Base-by-base conservation (phyloP, 305 asterid species). In the Ilex paraguariensis region DNA sequence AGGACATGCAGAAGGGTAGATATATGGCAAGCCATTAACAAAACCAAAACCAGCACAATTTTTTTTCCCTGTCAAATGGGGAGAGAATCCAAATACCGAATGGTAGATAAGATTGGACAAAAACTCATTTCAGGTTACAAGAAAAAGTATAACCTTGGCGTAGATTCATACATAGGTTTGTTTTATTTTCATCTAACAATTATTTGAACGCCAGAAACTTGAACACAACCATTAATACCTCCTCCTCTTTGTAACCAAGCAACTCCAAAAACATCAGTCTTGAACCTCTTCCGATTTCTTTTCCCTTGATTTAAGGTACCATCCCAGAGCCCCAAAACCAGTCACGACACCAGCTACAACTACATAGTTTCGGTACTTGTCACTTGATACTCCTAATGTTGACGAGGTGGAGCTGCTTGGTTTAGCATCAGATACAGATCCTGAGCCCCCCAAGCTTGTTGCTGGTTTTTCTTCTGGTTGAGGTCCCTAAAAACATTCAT, bases 341-440 rank as follows among this genome's bases (percentile, higher is more conserved):
- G 96, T 83, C 44, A 76, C 79, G 51, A 73, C 21, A 49, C 95
- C 96, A 69, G 89, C 94, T 13, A 79, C 66, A 66, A 86, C 95
- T 5, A 85, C 98, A 67, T 91, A 91, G 86, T 88, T 86, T 64
- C 83, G 79, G 75, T 75, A 48, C 14, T 68, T 79, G 73, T 84
- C 96, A 15, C 85, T 76, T 3, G 95, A 91, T 40, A 61, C 81
- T 63, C 81, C 81, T 10, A 88, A 57, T 45, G 84, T 63, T 8
- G 94, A 84, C 53, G 93, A 76, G 49, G 80, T 63, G 15, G 71
- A 70, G 10, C 52, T 79, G 66, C 69, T 68, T 44, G 88, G 71
- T 63, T 78, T 84, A 56, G 85, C 87, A 70, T 79, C 87, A 42
- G 87, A 28, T 30, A 78, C 80, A 17, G 88, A 16, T 45, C 77